Evolutionary conservation across 2,329 filamentous ascomycete species (phyloP).

Genomic region (Fusarium liriodendri): DNA sequence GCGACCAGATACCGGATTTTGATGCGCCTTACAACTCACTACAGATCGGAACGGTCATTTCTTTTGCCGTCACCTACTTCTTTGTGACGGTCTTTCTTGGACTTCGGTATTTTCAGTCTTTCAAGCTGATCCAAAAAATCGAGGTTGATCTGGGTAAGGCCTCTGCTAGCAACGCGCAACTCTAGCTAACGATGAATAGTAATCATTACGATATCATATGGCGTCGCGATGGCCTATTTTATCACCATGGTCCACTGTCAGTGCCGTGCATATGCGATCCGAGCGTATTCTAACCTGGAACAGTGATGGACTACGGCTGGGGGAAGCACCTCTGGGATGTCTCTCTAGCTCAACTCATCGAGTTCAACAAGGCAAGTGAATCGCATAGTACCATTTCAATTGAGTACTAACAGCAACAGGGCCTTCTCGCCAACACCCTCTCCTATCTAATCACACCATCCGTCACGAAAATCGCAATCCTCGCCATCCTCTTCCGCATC

Average conservation of each 20-base stretch:
- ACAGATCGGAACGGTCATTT: background rate
- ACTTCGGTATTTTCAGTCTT: background rate
- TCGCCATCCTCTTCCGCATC: background rate
- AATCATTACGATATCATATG: background rate
- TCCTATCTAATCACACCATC: background rate
- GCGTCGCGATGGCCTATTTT: background rate
- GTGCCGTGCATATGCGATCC: background rate
- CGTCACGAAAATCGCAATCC: background rate
- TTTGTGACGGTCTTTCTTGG: background rate
- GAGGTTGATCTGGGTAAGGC: background rate
- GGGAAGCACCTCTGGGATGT: background rate
- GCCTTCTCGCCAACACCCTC: background rate
- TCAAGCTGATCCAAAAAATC: background rate
- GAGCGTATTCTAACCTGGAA: background rate
- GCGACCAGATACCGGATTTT: background rate
- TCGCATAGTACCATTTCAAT: background rate
- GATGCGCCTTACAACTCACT: background rate
- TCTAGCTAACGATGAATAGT: background rate
- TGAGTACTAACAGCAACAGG: background rate
- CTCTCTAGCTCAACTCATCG: background rate
- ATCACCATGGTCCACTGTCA: background rate
- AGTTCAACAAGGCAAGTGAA: background rate
- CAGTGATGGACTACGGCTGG: background rate
- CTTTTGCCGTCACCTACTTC: background rate
- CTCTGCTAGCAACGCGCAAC: background rate